These are phyloP conservation scores for Cystobasidiaceae sp. DNA, from an alignment of 1,284 basidiomycete species.

Conservation along the genomic window DNA sequence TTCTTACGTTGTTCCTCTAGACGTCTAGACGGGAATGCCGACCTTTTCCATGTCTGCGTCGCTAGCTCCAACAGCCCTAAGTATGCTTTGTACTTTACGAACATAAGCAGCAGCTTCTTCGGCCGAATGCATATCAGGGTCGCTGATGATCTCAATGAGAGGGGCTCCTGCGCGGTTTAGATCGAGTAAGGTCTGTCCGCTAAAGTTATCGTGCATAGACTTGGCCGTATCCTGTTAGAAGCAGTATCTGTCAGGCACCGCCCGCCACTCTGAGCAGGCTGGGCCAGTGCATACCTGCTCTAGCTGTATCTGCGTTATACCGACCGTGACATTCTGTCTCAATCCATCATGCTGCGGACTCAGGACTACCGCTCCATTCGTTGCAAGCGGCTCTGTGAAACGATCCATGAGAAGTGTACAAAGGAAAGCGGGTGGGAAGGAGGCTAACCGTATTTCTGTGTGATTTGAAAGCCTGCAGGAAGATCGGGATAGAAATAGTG, in stretches of 20 bases:
- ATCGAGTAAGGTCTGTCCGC: conserved; percentile 65
- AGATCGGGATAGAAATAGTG: conserved; percentile 98
- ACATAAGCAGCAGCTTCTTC: conserved; percentile 91
- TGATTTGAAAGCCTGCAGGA: conserved; percentile 92
- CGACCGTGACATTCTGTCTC: conserved; percentile 53
- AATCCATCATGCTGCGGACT: conserved; percentile 45
- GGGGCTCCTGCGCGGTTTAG: conserved; percentile 84
- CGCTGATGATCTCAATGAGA: conserved; percentile 93
- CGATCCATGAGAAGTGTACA: background rate
- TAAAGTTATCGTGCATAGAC: conserved; percentile 62
- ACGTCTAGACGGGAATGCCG: background rate
- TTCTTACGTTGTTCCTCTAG: no score
- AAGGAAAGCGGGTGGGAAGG: background rate
- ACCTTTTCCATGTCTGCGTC: conserved; percentile 98
- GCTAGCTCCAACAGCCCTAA: conserved; percentile 78
- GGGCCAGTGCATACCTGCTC: conserved; percentile 77
- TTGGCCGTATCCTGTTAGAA: conserved; percentile 81
- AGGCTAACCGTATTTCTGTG: conserved; percentile 76
- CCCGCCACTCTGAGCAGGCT: background rate
- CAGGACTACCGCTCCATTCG: conserved; percentile 60
- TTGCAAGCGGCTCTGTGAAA: conserved; percentile 67
- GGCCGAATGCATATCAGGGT: conserved; percentile 86
- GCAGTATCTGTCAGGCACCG: background rate
- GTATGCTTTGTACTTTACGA: conserved; percentile 69
- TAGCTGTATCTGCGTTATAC: conserved; percentile 89